These are phyloP conservation scores for Choanephora cucurbitarum DNA, from an alignment of 371 early-diverging fungal species.

Conservation along the genomic window DNA sequence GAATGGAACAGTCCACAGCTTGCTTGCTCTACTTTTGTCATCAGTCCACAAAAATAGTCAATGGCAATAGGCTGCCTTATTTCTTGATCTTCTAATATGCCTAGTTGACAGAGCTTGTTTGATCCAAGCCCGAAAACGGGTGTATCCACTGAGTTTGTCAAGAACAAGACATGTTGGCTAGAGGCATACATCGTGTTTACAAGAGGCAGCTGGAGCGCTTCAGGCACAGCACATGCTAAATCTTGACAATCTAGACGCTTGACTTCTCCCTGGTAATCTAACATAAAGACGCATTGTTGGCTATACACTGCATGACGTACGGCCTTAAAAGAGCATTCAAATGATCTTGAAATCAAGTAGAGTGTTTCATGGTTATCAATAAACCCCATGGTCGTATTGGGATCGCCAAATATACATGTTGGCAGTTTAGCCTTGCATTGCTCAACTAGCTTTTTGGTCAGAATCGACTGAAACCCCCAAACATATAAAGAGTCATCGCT, in stretches of 20 bases:
- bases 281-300: no score
- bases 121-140: slow-evolving; percentile 42
- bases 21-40: neutral
- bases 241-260: slow-evolving; percentile 14
- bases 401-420: slow-evolving; percentile 23
- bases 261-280: neutral
- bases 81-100: slow-evolving; percentile 18
- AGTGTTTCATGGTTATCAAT: slow-evolving; percentile 17
- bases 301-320: no score
- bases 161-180: slow-evolving; percentile 31
- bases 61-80: slow-evolving; percentile 13
- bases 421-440: neutral
- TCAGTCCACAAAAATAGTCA: slow-evolving; percentile 38
- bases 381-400: slow-evolving; percentile 24
- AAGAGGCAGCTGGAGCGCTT: neutral
- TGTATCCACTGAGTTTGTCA: slow-evolving; percentile 4
- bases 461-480: slow-evolving; percentile 32
- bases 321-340: neutral
- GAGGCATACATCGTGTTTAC: slow-evolving; percentile 25
- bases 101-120: slow-evolving; percentile 45
- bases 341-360: neutral
- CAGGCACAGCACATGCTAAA: neutral
- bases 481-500: slow-evolving; percentile 8
- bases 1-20: slow-evolving; percentile 47
- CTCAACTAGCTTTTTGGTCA: neutral